A percentile compares a stretch with the other conserved stretches of the same genome.
Evolutionary conservation across 805 yeast species (phyloP).

Genomic region (Kodamaea neixiangensis): DNA sequence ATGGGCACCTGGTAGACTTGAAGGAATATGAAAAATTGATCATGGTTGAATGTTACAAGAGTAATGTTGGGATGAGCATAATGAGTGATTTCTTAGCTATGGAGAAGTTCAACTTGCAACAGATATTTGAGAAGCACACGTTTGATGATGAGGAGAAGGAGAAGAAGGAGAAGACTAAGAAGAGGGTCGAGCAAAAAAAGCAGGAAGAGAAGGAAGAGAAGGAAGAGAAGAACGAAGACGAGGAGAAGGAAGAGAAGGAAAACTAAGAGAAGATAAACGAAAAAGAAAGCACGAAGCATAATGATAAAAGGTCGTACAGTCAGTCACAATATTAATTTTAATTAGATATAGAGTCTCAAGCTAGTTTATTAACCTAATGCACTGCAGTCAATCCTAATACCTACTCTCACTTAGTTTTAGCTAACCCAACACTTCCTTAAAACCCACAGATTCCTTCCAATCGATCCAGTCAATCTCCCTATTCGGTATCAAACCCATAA

Average conservation of each 20-base stretch:
- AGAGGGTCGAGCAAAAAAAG: background rate
- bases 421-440: background rate
- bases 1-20: conserved; percentile 77
- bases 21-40: conserved; percentile 77
- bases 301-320: no score
- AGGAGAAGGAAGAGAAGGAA: background rate
- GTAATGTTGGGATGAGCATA: conserved; percentile 84
- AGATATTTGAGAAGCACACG: conserved; percentile 58
- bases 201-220: background rate
- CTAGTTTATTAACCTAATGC: background rate
- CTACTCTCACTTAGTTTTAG: background rate
- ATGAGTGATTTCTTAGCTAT: conserved; percentile 63
- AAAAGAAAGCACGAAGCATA: background rate
- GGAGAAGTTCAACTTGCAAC: conserved; percentile 78
- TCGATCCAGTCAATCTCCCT: conserved; percentile 88
- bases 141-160: conserved; percentile 14
- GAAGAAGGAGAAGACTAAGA: conserved; percentile 1
- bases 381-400: background rate
- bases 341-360: background rate
- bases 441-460: conserved; percentile 57
- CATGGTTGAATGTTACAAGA: conserved; percentile 85
- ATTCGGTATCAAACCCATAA: conserved; percentile 90
- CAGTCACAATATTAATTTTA: no score
- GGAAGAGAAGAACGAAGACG: background rate
- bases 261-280: background rate